These are phyloP conservation scores for Gelatoporia subvermispora DNA, from an alignment of 768 basidiomycete species.

Conservation along the genomic window DNA sequence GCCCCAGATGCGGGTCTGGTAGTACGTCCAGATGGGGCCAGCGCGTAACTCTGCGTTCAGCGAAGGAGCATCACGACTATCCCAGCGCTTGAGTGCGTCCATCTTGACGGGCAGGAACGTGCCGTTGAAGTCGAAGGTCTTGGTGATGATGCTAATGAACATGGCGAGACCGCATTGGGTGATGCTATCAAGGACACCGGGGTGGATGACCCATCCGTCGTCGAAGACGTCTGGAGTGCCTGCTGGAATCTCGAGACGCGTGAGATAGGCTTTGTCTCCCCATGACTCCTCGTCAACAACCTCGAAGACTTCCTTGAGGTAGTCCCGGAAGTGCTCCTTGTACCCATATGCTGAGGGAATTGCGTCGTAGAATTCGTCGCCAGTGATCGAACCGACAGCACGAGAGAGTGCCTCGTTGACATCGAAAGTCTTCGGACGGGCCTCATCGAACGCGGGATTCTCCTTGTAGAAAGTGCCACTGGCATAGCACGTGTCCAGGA, in stretches of 20 bases:
- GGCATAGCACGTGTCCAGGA: slow-evolving; percentile 27
- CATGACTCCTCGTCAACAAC: slow-evolving; percentile 23
- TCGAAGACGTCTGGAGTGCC: slow-evolving; percentile 25
- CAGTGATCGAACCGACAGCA: slow-evolving; percentile 8
- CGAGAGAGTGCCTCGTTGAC: slow-evolving; percentile 17
- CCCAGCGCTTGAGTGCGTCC: slow-evolving; percentile 26
- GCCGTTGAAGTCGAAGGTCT: slow-evolving; percentile 27
- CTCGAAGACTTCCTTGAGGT: slow-evolving; percentile 24
- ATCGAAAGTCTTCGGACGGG: slow-evolving; percentile 19
- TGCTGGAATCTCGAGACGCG: slow-evolving; percentile 16
- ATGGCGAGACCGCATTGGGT: slow-evolving; percentile 28
- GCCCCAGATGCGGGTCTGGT: slow-evolving; percentile 19
- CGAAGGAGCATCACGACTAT: slow-evolving; percentile 19
- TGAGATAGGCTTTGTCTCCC: slow-evolving; percentile 23
- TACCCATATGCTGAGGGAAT: slow-evolving; percentile 13
- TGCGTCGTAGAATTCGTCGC: slow-evolving; percentile 14
- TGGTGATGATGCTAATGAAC: slow-evolving; percentile 20
- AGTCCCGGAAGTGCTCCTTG: slow-evolving; percentile 22
- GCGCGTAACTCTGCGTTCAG: slow-evolving; percentile 20
- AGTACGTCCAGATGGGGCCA: slow-evolving; percentile 29
- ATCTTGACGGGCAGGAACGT: slow-evolving; percentile 28
- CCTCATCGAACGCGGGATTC: slow-evolving; percentile 23
- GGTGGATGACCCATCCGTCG: slow-evolving; percentile 27
- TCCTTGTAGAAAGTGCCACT: slow-evolving; percentile 23
- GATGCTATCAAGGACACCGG: slow-evolving; percentile 29